Evolutionary conservation across 2,329 filamentous ascomycete species (phyloP), one percentile per base, ranked within the genome.

Genomic region (Esteya vermicola): DNA sequence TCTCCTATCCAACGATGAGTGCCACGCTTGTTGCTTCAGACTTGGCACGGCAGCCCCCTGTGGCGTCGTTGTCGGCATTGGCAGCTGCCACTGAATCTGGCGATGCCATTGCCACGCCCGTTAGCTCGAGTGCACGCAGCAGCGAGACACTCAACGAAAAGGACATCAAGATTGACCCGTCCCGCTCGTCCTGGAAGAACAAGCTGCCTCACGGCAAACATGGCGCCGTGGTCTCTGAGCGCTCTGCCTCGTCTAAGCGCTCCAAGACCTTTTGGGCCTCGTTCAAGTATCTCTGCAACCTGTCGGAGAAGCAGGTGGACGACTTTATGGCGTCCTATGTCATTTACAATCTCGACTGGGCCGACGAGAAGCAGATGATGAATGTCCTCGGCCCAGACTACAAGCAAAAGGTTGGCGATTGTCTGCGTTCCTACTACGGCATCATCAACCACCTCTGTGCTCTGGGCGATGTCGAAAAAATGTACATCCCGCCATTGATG

Each of bases 291-390:
- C 58, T 72, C 32, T 57, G 57, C 43, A 58, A 65, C 47, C 55
- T 72, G 38, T 65, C 58, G 0, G 61, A 64, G 8, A 61, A 68
- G 50, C 55, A 72, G 45, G 65, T 72, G 4, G 64, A 70, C 40
- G 67, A 69, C 45, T 72, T 67, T 52, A 71, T 72, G 67, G 64
- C 64, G 3, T 71, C 67, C 6, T 72, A 72, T 45, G 59, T 68
- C 49, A 71, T 72, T 48, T 71, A 72, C 56, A 69, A 68, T 47
- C 59, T 70, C 1, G 68, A 72, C 53, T 72, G 68, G 68, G 64
- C 60, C 14, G 55, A 71, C 45, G 63, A 69, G 50, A 49, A 57
- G 21, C 55, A 62, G 43, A 71, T 72, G 65, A 48, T 64, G 14
- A 56, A 58, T 18, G 57, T 58, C 0, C 56, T 72, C 7, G 68